phyloP scores from a whole-genome alignment of 805 yeast genomes.

The Myxozyma geophila region DNA sequence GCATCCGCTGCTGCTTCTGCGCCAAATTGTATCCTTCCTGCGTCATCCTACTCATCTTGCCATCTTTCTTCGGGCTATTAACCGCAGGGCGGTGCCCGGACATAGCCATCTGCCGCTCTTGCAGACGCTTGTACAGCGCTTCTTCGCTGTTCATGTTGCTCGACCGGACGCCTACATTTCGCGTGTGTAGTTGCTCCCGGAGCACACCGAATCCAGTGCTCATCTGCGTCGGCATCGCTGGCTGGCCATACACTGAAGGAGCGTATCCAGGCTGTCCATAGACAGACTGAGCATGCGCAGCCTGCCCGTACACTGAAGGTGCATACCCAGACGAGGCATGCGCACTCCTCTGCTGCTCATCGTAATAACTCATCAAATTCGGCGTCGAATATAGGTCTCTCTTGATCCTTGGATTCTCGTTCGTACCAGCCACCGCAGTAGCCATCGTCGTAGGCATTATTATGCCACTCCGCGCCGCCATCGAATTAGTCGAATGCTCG shows the following conservation, averaged over 20 bases:
- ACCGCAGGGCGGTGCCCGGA: neutral
- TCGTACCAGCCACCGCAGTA: neutral
- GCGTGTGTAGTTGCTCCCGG: conserved; percentile 9
- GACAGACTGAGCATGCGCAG: too few relatives aligned
- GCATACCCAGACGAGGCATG: neutral
- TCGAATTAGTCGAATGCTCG: conserved; percentile 5
- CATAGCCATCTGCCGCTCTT: conserved; percentile 14
- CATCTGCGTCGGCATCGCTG: neutral
- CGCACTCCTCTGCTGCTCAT: neutral
- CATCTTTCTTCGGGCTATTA: neutral
- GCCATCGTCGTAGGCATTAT: conserved; percentile 6
- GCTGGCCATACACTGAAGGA: conserved; percentile 6
- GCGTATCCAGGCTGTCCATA: too few relatives aligned
- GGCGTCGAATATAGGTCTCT: neutral
- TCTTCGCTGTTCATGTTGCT: conserved; percentile 23
- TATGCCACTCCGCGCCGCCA: conserved; percentile 4
- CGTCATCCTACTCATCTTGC: conserved; percentile 19
- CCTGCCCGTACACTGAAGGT: neutral
- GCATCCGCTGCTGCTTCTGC: conserved; percentile 13
- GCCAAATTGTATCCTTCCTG: conserved; percentile 16
- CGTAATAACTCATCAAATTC: conserved; percentile 3
- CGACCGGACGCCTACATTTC: neutral
- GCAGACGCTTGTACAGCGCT: conserved; percentile 17
- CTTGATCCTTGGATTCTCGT: neutral
- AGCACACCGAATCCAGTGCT: conserved; percentile 11